phyloP scores from a whole-genome alignment of 164 flowering plant genomes.

The Nelumbo lutea region DNA sequence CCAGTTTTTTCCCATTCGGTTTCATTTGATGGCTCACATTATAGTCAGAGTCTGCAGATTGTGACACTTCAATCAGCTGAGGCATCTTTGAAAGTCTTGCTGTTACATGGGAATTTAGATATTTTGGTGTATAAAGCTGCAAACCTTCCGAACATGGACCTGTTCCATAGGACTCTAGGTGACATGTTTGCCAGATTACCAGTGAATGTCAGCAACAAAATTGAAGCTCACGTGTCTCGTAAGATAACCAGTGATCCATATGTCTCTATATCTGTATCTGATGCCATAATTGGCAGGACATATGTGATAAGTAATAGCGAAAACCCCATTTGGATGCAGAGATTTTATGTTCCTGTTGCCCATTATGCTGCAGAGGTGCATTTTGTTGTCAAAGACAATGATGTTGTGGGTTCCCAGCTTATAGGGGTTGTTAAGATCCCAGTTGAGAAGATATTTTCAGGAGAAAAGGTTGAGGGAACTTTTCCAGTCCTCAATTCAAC shows the following conservation, averaged over 20 bases:
- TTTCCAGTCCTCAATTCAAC: slow-evolving; percentile 58
- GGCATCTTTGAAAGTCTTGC: slow-evolving; percentile 70
- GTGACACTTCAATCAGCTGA: slow-evolving; percentile 41
- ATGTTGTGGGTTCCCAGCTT: slow-evolving; percentile 82
- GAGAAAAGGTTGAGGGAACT: slow-evolving; percentile 60
- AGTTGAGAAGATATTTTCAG: slow-evolving; percentile 58
- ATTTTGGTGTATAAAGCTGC: slow-evolving; percentile 72
- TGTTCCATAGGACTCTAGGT: slow-evolving; percentile 73
- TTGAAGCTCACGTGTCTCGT: slow-evolving; percentile 42
- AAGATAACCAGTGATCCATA: slow-evolving; percentile 95
- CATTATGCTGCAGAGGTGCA: slow-evolving; percentile 79
- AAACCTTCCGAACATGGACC: slow-evolving; percentile 96
- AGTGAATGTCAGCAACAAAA: slow-evolving; percentile 38
- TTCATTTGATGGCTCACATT: slow-evolving; percentile 31
- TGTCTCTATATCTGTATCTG: slow-evolving; percentile 55
- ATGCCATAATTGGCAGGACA: slow-evolving; percentile 83
- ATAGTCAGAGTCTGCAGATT: slow-evolving; percentile 44
- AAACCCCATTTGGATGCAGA: slow-evolving; percentile 91
- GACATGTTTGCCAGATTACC: slow-evolving; percentile 58
- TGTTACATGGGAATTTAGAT: slow-evolving; percentile 86
- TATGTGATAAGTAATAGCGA: slow-evolving; percentile 82
- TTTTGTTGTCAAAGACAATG: slow-evolving; percentile 83
- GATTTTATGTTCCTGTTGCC: slow-evolving; percentile 85
- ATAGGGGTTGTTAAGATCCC: slow-evolving; percentile 81
- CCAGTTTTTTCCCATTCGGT: slow-evolving; percentile 16